phyloP scores from a whole-genome alignment of 2,329 filamentous ascomycete species.

The Chaetomium sp. region DNA sequence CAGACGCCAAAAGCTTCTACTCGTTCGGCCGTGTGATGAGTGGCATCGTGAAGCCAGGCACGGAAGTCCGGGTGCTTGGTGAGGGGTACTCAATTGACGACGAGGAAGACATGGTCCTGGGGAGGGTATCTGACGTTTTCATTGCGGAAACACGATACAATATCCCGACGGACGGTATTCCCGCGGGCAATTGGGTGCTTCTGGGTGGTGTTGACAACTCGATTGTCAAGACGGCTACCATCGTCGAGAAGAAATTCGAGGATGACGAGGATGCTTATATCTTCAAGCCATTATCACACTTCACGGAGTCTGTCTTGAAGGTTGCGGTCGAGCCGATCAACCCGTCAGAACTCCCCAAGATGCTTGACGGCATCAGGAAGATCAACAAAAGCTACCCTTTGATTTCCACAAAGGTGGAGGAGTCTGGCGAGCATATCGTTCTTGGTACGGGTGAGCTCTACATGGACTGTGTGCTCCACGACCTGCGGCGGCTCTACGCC shows the following conservation, averaged over 20 bases:
- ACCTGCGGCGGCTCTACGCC: conserved; percentile 85
- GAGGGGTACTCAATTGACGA: conserved; percentile 96
- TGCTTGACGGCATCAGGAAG: conserved; percentile 93
- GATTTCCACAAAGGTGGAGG: conserved; percentile 93
- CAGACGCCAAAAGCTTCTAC: conserved; percentile 85
- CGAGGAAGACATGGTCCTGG: conserved; percentile 91
- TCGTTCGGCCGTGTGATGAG: conserved; percentile 90
- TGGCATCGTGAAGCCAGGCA: conserved; percentile 74
- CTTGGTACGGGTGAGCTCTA: conserved; percentile 97
- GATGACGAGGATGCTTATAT: conserved; percentile 92
- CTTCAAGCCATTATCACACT: conserved; percentile 86
- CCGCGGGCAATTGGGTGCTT: conserved; percentile 90
- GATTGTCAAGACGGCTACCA: conserved; percentile 93
- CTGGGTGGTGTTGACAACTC: conserved; percentile 92
- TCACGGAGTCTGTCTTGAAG: conserved; percentile 96
- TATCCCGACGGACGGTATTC: conserved; percentile 82
- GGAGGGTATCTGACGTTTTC: conserved; percentile 78
- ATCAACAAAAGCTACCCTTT: conserved; percentile 98
- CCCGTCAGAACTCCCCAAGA: conserved; percentile 94
- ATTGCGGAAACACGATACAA: conserved; percentile 92
- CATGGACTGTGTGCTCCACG: conserved; percentile 98
- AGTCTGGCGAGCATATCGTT: conserved; percentile 93
- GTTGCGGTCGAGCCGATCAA: conserved; percentile 97
- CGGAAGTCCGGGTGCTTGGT: conserved; percentile 82
- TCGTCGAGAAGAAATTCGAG: conserved; percentile 72